These are phyloP conservation scores for Botrytis deweyae DNA, from an alignment of 2,329 filamentous ascomycete genomes.

Conservation along the genomic window DNA sequence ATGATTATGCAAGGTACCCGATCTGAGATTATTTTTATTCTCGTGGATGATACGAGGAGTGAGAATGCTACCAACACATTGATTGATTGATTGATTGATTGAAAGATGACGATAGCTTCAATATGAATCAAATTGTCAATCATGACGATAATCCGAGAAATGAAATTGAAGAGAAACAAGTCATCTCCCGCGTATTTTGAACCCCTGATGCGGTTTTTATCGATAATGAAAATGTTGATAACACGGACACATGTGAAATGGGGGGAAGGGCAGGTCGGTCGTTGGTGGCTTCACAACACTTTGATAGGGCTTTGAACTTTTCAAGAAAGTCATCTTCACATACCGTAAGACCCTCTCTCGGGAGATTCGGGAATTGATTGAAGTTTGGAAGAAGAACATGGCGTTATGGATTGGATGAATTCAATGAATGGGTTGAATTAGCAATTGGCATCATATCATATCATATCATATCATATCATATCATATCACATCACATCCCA, in stretches of 20 bases:
- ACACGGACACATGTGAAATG: not conserved
- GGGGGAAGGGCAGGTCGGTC: not conserved
- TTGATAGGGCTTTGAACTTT: not conserved
- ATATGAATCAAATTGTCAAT: not conserved
- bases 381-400: not conserved
- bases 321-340: not conserved
- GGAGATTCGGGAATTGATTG: not conserved
- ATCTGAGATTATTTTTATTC: not conserved
- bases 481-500: not conserved
- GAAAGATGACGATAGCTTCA: not conserved
- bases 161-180: conserved; percentile 4
- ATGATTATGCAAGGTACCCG: not conserved
- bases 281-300: not conserved
- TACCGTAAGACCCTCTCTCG: not conserved
- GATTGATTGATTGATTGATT: not conserved
- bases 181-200: not conserved
- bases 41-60: not conserved
- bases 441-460: not conserved
- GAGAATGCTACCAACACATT: not conserved
- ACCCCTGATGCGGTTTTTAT: conserved; percentile 3
- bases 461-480: not conserved
- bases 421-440: not conserved
- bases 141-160: not conserved
- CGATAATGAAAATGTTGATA: conserved; percentile 8
- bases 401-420: not conserved